These are phyloP conservation scores for Ustulina deusta DNA, from an alignment of 2,329 filamentous ascomycete genomes.

Conservation along the genomic window DNA sequence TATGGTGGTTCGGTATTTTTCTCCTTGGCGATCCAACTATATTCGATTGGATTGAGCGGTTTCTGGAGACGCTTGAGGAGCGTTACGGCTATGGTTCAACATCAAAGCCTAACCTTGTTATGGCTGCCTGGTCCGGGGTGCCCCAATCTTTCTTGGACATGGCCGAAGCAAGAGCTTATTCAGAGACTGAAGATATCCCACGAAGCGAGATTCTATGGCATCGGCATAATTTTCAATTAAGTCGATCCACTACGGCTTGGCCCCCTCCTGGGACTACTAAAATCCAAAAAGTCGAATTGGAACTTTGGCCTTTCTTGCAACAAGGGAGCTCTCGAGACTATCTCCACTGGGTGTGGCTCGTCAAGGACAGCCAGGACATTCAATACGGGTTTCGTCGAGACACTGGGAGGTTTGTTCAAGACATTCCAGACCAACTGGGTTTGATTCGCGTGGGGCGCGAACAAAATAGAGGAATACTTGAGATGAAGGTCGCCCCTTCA, in stretches of 20 bases:
- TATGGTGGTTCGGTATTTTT: slow-evolving; percentile 13
- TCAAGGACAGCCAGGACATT: slow-evolving; percentile 13
- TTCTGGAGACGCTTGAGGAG: slow-evolving; percentile 15
- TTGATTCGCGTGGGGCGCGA: slow-evolving; percentile 5
- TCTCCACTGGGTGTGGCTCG: slow-evolving; percentile 15
- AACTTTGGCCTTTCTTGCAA: slow-evolving; percentile 17
- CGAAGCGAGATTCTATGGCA: slow-evolving; percentile 10
- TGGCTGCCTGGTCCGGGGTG: slow-evolving; percentile 4
- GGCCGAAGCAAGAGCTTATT: background rate
- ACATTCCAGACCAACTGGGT: slow-evolving; percentile 6
- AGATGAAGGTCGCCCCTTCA: slow-evolving; percentile 12
- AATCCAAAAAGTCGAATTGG: slow-evolving; percentile 11
- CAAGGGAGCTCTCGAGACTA: slow-evolving; percentile 18
- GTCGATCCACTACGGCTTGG: slow-evolving; percentile 9
- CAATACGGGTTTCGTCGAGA: slow-evolving; percentile 10
- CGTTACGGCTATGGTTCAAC: slow-evolving; percentile 13
- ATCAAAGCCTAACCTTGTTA: slow-evolving; percentile 5
- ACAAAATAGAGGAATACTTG: slow-evolving; percentile 10
- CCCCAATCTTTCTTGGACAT: background rate
- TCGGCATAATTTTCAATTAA: slow-evolving; percentile 7
- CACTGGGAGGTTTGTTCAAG: background rate
- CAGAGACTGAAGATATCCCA: slow-evolving; percentile 8
- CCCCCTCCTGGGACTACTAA: slow-evolving; percentile 6
- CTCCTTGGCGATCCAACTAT: slow-evolving; percentile 7
- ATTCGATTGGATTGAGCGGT: slow-evolving; percentile 16